Base-by-base conservation (phyloP, 2,329 filamentous ascomycete species). In the Aspergillus spinulosporus region DNA sequence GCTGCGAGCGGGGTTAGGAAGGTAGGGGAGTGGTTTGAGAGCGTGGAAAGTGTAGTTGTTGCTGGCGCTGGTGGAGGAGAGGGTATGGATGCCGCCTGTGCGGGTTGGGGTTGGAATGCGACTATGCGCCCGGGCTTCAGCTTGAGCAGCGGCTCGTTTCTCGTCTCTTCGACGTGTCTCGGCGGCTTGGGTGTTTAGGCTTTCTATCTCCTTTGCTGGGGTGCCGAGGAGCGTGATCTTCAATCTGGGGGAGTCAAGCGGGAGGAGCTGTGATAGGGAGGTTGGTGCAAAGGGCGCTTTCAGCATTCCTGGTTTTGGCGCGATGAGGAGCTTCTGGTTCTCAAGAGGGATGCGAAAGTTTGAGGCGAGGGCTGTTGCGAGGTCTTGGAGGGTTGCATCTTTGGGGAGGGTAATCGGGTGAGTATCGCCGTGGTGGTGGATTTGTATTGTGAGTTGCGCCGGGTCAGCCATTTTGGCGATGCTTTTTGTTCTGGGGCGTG, bases 1-100 rank as follows among this genome's bases (percentile, higher is more conserved):
- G 8, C 87, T 89, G 52, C 86, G 85, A 26, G 87, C 82, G 0
- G 92, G 88, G 53, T 88, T 82, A 0, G 92, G 91, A 0, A 97
- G 86, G 66, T 93, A 86, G 0, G 84, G 77, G 0, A 99, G 82
- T 0, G 92, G 89, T 1, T 86, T 83, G 0, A 97, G 79, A 0
- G 84, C 84, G 61, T 87, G 82, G 75, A 99, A 99, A 0, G 89
- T 96, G 76, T 96, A 96, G 58, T 67, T 94, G 74, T 47, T 52
- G 88, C 1, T 85, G 83, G 0, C 96, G 78, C 1, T 84, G 83
- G 60, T 86, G 81, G 66, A 58, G 14, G 59, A 64, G 37, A 72
- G 55, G 1, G 68, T 73, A 54, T 68, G 67, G 52, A 70, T 62
- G 7, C 68, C 68, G 14, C 61, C 57, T 7, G 6, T 8, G 12